Percentiles rank a stretch among this genome's conserved stretches.
Conservation (phyloP, 2,329 filamentous ascomycete species). For the Fragosphaeria purpurea region DNA sequence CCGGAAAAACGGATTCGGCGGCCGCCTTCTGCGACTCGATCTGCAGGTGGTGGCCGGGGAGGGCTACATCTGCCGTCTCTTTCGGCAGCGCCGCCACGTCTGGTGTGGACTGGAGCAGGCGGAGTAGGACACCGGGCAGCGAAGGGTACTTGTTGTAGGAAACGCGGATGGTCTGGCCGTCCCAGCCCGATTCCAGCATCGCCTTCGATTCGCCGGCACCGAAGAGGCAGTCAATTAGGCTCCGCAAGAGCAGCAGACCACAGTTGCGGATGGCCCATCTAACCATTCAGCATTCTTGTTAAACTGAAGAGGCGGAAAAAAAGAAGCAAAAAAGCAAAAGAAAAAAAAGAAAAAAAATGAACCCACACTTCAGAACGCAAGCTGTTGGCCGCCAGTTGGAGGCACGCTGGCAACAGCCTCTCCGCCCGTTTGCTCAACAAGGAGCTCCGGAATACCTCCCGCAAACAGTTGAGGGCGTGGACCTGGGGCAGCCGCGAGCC, state of each 20-base stretch:
- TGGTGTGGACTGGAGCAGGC: constrained; percentile 41
- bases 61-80: constrained; percentile 23
- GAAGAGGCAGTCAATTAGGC: constrained; percentile 69
- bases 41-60: constrained; percentile 16
- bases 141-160: constrained; percentile 61
- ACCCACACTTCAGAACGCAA: constrained; percentile 61
- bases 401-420: constrained; percentile 58
- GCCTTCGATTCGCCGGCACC: constrained; percentile 64
- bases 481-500: constrained; percentile 73
- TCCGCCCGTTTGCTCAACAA: constrained; percentile 65
- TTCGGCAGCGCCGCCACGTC: constrained; percentile 16
- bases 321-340: background rate
- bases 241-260: constrained; percentile 77
- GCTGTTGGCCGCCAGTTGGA: constrained; percentile 71
- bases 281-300: background rate
- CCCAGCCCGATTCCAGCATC: constrained; percentile 51
- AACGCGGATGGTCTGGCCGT: constrained; percentile 53
- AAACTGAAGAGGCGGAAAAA: background rate
- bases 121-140: constrained; percentile 53
- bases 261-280: constrained; percentile 95
- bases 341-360: background rate
- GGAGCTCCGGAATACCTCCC: constrained; percentile 82
- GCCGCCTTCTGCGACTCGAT: constrained; percentile 23
- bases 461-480: constrained; percentile 87
- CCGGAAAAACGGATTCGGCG: constrained; percentile 69